Base-by-base conservation (phyloP, 108 stramenopile genomes). In the Conticribra guillardii region DNA sequence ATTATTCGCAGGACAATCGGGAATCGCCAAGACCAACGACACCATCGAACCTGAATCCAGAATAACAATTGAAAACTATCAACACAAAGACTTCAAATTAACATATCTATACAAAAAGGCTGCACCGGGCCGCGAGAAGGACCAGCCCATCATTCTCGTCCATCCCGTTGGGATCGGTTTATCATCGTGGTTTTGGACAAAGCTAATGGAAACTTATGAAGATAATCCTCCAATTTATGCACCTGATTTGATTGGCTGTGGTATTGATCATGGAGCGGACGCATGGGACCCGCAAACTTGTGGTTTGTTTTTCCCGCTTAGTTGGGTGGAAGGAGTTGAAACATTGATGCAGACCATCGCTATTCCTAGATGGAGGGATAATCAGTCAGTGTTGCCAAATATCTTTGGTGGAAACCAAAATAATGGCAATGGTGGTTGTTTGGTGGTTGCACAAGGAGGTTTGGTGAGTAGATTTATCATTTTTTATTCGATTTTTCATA, bases 151-250 rank as follows among this genome's bases (percentile, higher is more conserved):
- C 1, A 33, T 90, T 5, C 30, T 87, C 27, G 66, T 90, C 37
- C 89, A 90, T 76, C 89, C 89, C 9, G 85, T 90, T 32, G 89
- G 89, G 9, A 77, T 90, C 46, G 89, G 89, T 14, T 31, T 85
- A 2, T 73, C 83, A 7, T 83, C 82, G 0, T 90, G 89, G 89
- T 86, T 86, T 52, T 90, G 87, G 84, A 73, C 67, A 33, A 61
- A 63, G 32, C 47, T 83, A 18, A 76, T 82, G 75, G 68, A 58
- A 9, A 45, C 24, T 0, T 86, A 61, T 52, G 28, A 59, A 1
- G 63, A 79, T 17, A 69, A 70, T 44, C 68, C 67, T n/a, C 60
- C 71, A 17, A 54, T 82, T 19, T 85, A 79, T 44, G 89, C 89
- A 14, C 82, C 85, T 0, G 74, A 90, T 76, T 69, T 90, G 50